phyloP scores from a whole-genome alignment of 441 rosid genomes.

The Iberis amara region DNA sequence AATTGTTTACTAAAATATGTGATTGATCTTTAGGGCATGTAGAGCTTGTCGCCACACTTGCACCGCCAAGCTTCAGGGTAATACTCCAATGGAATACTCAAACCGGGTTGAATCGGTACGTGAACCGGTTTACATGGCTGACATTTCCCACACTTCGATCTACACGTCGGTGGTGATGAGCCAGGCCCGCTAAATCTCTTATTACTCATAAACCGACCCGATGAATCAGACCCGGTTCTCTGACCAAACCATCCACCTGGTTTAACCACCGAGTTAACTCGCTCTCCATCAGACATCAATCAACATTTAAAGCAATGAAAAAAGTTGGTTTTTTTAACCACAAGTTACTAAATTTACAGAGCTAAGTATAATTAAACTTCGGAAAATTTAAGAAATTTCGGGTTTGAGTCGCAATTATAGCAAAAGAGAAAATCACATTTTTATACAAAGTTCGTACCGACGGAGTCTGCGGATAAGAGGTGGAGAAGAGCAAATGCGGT shows the following conservation, averaged over 20 bases:
- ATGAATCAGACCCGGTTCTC: conserved; percentile 21
- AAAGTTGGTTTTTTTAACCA: neutral
- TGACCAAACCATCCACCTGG: conserved; percentile 39
- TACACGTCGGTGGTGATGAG: conserved; percentile 76
- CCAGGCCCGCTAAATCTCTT: conserved; percentile 55
- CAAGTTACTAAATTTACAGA: neutral
- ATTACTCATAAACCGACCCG: conserved; percentile 28
- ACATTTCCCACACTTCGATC: conserved; percentile 75
- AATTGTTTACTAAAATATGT: neutral
- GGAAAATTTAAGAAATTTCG: conserved; percentile 4
- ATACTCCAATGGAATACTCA: conserved; percentile 62
- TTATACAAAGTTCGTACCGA: neutral
- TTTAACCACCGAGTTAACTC: conserved; percentile 17
- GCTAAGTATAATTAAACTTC: neutral
- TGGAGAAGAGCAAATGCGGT: conserved; percentile 46
- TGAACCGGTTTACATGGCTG: conserved; percentile 71
- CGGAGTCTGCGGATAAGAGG: conserved; percentile 30
- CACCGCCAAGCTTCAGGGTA: conserved; percentile 97
- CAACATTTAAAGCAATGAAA: neutral
- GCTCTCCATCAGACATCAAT: neutral
- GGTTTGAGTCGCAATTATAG: neutral
- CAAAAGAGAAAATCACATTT: neutral
- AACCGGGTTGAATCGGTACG: conserved; percentile 71
- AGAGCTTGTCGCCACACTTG: conserved; percentile 70
- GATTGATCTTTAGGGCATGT: conserved; percentile 44